Percentiles rank a stretch among this genome's conserved stretches.
phyloP scores from a whole-genome alignment of 768 basidiomycete genomes.

The Multifurca ochricompacta region DNA sequence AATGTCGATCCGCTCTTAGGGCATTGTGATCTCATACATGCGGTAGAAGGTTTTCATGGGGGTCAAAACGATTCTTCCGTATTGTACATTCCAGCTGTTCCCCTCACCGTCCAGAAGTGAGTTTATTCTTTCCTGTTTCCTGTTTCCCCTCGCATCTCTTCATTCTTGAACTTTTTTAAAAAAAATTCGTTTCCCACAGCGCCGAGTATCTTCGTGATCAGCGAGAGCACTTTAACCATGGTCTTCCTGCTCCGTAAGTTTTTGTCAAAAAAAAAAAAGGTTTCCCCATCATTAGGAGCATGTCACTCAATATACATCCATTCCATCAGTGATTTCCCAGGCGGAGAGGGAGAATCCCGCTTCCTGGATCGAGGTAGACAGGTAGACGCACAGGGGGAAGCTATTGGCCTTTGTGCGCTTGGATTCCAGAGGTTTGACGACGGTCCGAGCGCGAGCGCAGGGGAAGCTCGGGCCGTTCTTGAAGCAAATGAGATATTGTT shows the following conservation, averaged over 20 bases:
- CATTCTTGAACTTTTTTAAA: too few relatives aligned
- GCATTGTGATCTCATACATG: conserved; percentile 37
- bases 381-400: conserved; percentile 29
- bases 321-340: conserved; percentile 45
- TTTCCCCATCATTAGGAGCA: background rate
- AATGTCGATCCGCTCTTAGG: conserved; percentile 9
- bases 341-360: conserved; percentile 34
- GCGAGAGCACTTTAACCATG: conserved; percentile 49
- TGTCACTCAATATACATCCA: background rate
- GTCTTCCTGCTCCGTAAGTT: conserved; percentile 46
- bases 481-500: conserved; percentile 12
- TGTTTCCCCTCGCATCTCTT: background rate
- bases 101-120: conserved; percentile 47
- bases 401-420: conserved; percentile 13
- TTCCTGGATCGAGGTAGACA: conserved; percentile 35
- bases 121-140: background rate
- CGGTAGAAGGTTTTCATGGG: conserved; percentile 43
- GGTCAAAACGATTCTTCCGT: conserved; percentile 55
- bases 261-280: too few relatives aligned
- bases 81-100: conserved; percentile 74
- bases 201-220: conserved; percentile 55
- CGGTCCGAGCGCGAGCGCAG: background rate
- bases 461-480: conserved; percentile 5
- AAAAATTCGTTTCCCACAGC: conserved; percentile 30
- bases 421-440: conserved; percentile 16